Conservation (phyloP, 768 basidiomycete genomes). For the Tylopilus felleus region DNA sequence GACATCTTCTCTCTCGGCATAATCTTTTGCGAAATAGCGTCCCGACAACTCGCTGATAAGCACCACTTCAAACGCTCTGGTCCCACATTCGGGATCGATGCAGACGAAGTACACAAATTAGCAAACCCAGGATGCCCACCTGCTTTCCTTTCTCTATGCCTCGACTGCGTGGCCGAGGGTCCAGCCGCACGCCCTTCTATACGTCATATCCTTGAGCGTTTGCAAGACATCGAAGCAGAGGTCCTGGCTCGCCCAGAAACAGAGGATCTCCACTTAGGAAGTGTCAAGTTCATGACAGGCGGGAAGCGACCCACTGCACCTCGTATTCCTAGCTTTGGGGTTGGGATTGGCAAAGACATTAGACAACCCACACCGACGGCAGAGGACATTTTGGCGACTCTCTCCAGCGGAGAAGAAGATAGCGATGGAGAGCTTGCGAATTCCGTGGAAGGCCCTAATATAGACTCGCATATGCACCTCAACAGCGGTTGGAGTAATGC, state of each 20-base stretch:
- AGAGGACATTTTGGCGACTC: constrained; percentile 33
- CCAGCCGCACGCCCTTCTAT: constrained; percentile 73
- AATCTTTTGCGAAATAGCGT: constrained; percentile 89
- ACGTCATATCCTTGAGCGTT: constrained; percentile 70
- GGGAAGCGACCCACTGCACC: constrained; percentile 58
- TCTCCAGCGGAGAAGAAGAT: constrained; percentile 50
- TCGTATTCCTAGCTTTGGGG: constrained; percentile 86
- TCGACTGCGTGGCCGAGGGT: constrained; percentile 70
- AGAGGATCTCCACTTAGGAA: constrained; percentile 77
- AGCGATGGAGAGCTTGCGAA: constrained; percentile 65
- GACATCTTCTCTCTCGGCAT: constrained; percentile 94
- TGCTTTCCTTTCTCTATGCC: constrained; percentile 68
- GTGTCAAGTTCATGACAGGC: constrained; percentile 76
- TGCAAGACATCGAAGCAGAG: constrained; percentile 80
- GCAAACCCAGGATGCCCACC: constrained; percentile 76
- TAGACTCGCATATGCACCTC: constrained; percentile 40
- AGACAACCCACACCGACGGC: constrained; percentile 33
- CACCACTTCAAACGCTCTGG: constrained; percentile 70
- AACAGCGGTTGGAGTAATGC: constrained; percentile 42
- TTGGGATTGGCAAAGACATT: constrained; percentile 64
- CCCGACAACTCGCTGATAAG: constrained; percentile 83
- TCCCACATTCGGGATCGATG: constrained; percentile 77
- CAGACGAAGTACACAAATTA: constrained; percentile 62
- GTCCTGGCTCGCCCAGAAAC: constrained; percentile 66
- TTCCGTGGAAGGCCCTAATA: constrained; percentile 51